Evolutionary conservation across 495 filamentous ascomycete species (phyloP), one percentile per base, ranked within the genome.

Genomic region (Penicillium diatomitis): DNA sequence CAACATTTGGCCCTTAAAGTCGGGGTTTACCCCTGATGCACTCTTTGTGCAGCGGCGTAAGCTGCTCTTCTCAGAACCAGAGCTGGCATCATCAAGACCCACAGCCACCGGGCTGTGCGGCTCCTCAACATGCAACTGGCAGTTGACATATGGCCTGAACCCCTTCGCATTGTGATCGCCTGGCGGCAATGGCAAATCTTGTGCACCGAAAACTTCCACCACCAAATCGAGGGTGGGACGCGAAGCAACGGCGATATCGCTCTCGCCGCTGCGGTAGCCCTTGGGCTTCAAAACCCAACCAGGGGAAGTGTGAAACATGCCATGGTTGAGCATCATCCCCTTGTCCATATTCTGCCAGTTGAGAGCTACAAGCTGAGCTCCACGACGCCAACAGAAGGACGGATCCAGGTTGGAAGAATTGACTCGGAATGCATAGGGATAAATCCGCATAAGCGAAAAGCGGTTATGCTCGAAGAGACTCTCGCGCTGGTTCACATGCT

Each of bases 321-420:
- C 91, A 57, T 89, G 81, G 58, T 96, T 96, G 1, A 96, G 77
- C 91, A 96, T 96, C 85, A 88, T 94, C 8, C 88, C 90, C 48
- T 84, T 82, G 58, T 96, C 91, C 58, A 82, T 81, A 47, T 82
- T 84, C 57, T 97, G 91, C 90, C 91, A 97, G 66, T 96, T 97
- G 37, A 96, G 73, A 2, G 91, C 91, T 0, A 94, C 88, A 39
- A 96, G 83, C 68, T 97, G 91, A 4, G 92, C 86, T 7, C 91
- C 91, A 50, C 86, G 83, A 3, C 86, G 73, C 91, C 91, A 96
- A 71, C 88, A 90, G 32, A 81, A 70, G 2, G 78, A 74, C 1
- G 91, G 90, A 55, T 96, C 87, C 7, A 88, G 76, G 57, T 96
- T 97, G 0, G 88, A 88, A 3, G 88, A 94, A 42, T 74, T 73